Evolutionary conservation across 345 rosid genomes (phyloP), one percentile per base, ranked within the genome.

Genomic region (Citrus reticulata): DNA sequence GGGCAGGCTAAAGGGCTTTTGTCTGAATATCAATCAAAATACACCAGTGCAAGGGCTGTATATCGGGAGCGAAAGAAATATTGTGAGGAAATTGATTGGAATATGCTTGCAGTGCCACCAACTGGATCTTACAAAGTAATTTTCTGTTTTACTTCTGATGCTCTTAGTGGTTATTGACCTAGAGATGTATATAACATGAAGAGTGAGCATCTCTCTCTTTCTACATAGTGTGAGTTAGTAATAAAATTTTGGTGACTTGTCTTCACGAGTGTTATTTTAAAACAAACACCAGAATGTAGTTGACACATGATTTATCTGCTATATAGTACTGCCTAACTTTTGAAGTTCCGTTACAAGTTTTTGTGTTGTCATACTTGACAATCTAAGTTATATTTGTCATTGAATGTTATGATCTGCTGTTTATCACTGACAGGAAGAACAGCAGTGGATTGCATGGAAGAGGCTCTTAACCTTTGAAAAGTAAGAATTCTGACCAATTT

Each of bases 381-480:
- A 2, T 74, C 39, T 49, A 25, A 24, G 9, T 74, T 25, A 25
- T 16, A 25, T 40, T 61, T 74, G 24, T 3, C 16, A 49, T 75
- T 5, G 7, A 40, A 64, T 55, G 20, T 69, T 73, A 42, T 81
- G 32, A 64, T 78, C 49, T 77, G 5, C 58, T 3, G 14, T 61
- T 78, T 19, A 80, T 25, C 27, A 32, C 66, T 37, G 77, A 72
- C 91, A 93, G 99, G 99, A 95, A 84, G 98, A 95, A 82, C 75
- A 77, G 76, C 99, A 93, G 72, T 95, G 98, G 99, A 84, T 91
- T 85, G 95, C 95, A 59, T 95, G 99, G 99, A 93, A 92, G 88
- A 91, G 86, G 86, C 86, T 89, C 80, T 80, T 93, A 77, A 89
- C 91, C 71, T 95, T 93, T 86, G 99, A 95, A 81, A 95, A 88